These are phyloP conservation scores for Gomphus bonarii DNA, from an alignment of 1,284 basidiomycete species.

Conservation along the genomic window DNA sequence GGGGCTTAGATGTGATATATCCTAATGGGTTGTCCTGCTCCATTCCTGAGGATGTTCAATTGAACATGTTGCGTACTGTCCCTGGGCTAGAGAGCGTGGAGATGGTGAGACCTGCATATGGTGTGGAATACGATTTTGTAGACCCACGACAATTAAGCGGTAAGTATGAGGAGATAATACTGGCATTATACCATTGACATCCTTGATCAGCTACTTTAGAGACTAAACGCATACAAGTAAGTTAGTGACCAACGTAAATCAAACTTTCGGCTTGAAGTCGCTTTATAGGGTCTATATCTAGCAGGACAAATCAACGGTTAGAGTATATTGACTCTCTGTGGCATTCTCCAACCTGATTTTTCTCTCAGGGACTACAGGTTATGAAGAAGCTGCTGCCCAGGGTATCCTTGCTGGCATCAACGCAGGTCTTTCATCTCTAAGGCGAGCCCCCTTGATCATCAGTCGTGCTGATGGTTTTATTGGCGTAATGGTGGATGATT, in stretches of 20 bases:
- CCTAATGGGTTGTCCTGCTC: slow-evolving; percentile 86
- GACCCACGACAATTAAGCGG: slow-evolving; percentile 73
- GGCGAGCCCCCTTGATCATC: slow-evolving; percentile 49
- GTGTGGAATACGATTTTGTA: slow-evolving; percentile 89
- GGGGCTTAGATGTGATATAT: slow-evolving; percentile 65
- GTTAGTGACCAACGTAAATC: neutral
- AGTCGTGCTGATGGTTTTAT: slow-evolving; percentile 76
- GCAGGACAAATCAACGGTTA: slow-evolving; percentile 82
- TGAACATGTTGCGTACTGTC: slow-evolving; percentile 70
- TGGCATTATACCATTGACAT: slow-evolving; percentile 5
- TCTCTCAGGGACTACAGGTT: slow-evolving; percentile 70
- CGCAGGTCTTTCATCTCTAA: slow-evolving; percentile 61
- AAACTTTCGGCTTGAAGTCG: neutral
- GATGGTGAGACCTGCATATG: slow-evolving; percentile 79
- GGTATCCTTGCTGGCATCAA: slow-evolving; percentile 81
- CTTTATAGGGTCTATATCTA: slow-evolving; percentile 61
- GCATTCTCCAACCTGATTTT: neutral
- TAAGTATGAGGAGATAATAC: slow-evolving; percentile 26
- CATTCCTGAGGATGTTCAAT: slow-evolving; percentile 75
- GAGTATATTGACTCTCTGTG: slow-evolving; percentile 2
- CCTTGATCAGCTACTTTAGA: slow-evolving; percentile 58
- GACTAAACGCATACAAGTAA: slow-evolving; percentile 68
- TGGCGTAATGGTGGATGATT: slow-evolving; percentile 87
- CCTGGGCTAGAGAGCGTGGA: slow-evolving; percentile 76
- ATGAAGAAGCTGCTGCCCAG: slow-evolving; percentile 87